Conservation (phyloP, 331 rosid species). For the Spiraea crenata region DNA sequence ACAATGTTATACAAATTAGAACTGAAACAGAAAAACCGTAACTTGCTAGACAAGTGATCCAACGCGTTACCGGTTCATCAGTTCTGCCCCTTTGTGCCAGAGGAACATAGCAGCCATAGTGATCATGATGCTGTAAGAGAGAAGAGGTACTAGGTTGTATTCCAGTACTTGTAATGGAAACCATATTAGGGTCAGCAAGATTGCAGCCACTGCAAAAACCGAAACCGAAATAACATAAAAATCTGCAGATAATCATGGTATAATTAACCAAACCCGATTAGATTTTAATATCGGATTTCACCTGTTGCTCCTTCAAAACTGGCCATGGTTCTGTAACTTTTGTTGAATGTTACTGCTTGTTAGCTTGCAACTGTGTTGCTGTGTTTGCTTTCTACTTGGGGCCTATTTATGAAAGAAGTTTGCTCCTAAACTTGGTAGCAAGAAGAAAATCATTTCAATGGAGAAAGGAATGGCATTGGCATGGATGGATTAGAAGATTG, state of each 20-base stretch:
- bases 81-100: constrained; percentile 49
- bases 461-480: constrained; percentile 61
- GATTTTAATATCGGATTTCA: neutral
- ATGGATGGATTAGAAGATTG: constrained; percentile 41
- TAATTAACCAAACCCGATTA: too few species aligned
- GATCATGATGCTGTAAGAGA: constrained; percentile 48
- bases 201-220: constrained; percentile 39
- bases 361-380: too few species aligned
- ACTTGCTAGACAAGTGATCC: too few species aligned
- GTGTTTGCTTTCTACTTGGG: too few species aligned
- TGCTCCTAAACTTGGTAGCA: constrained; percentile 44
- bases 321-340: constrained; percentile 28
- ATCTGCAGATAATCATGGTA: too few species aligned
- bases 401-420: neutral
- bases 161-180: constrained; percentile 58
- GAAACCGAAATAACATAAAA: neutral
- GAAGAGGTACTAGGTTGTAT: constrained; percentile 48
- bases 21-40: neutral
- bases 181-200: constrained; percentile 46
- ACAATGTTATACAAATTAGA: neutral
- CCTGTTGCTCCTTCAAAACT: constrained; percentile 57
- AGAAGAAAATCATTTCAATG: constrained; percentile 27
- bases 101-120: constrained; percentile 47
- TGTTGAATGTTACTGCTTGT: neutral
- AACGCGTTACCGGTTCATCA: constrained; percentile 41